Evolutionary conservation across 1,139 yeast species (phyloP), one percentile per base, ranked within the genome.

Genomic region (Yamadazyma blattariae): DNA sequence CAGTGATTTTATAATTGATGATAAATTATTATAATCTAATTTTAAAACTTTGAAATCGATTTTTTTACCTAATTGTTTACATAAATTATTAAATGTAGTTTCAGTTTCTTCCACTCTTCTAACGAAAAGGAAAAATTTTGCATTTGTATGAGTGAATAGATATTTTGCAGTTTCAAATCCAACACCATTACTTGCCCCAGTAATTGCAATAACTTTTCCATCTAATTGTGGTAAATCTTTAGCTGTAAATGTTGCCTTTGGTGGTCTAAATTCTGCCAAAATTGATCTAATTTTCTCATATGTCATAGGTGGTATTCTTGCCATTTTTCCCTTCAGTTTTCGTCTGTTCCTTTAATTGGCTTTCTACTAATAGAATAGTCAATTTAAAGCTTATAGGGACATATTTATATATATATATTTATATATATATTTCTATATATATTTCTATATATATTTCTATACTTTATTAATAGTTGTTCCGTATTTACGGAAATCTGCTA

Each of bases 11-110:
- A 60, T 64, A 36, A 75, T 57, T 0, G 71, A 58, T 10, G 59
- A 45, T 36, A 77, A 56, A 46, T 75, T 79, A 23, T 57, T 45
- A 34, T 67, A 62, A 45, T 77, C 81, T 16, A 68, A 32, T 22
- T 42, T 22, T 24, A 54, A 43, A 23, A 58, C 23, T 46, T 50
- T 33, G 15, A 61, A 25, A 27, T 35, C 27, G 20, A 40, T 29
- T 13, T 33, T 26, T 15, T 25, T 26, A 19, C 39, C 31, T 24
- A 29, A 11, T 12, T 29, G 15, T 17, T 29, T 29, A 8, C n/a
- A 6, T 23, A 46, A 29, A 15, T 35, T 32, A 23, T 42, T 32
- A 25, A 50, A 45, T n/a, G 46, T 48, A 9, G 29, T 38, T 11
- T 36, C 15, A 2, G 47, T 34, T 29, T 46, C 46, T 5, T 36